Evolutionary conservation across 306 rosid genomes (phyloP), one percentile per base, ranked within the genome.

Genomic region (Albizia julibrissin): DNA sequence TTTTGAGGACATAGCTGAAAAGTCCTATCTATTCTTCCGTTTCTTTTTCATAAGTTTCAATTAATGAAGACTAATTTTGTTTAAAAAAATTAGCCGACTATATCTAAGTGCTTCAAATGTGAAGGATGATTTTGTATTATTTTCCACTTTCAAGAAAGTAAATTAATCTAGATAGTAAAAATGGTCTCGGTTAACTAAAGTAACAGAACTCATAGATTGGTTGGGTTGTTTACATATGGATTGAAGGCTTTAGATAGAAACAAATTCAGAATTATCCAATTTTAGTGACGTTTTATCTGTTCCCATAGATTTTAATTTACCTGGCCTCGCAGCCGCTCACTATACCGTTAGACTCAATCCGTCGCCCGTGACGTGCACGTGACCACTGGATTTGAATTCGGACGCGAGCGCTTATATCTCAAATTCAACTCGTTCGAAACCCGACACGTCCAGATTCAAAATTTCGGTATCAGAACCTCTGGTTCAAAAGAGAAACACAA

Each of bases 371-470:
- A 83, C 18, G 7, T 42, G 65, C 88, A 83, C 92, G 88, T 87
- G 95, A 85, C 18, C 58, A 8, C 3, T 34, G 6, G 43, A 83
- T 91, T 93, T 91, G 97, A 93, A 93, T 90, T 84, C 92, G 90
- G 90, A 89, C 91, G 69, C 71, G 50, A 86, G 88, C 88, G 90
- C 92, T 81, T 64, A 80, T 85, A 85, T 70, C 74, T 88, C 74
- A 79, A 85, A 83, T 88, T 81, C 83, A 84, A 10, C 85, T 90
- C 66, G 87, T 85, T 86, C 31, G 39, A 73, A 68, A 22, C 83
- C 40, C 68, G 69, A 74, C 44, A 50, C 82, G 85, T 84, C 91
- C 88, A 79, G 47, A 56, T 91, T 87, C 94, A 88, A 91, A 89
- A 73, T 89, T 75, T 19, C 82, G 54, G 75, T 71, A 81, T n/a